These are phyloP conservation scores for Aspergillus fijiensis DNA, from an alignment of 2,329 filamentous ascomycete genomes.

Conservation along the genomic window DNA sequence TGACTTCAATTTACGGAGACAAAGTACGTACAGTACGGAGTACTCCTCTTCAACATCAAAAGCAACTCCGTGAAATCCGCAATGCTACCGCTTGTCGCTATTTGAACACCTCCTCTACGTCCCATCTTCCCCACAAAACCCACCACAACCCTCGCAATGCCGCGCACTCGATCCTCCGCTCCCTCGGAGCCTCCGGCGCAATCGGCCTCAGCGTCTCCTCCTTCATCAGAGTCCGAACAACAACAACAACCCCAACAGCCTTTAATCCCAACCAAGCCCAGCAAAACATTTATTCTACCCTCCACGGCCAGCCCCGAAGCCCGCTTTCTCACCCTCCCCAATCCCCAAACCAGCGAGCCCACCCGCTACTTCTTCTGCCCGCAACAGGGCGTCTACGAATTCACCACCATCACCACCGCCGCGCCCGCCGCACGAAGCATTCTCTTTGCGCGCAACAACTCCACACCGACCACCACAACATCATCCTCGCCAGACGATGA, in stretches of 20 bases:
- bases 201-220: conserved; percentile 5
- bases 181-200: conserved; percentile 10
- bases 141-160: background rate
- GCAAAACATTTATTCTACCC: conserved; percentile 59
- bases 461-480: background rate
- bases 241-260: conserved; percentile 19
- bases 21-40: too few relatives aligned
- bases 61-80: background rate
- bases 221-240: conserved; percentile 16
- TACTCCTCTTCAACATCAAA: too few relatives aligned
- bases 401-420: conserved; percentile 56
- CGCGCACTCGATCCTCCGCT: conserved; percentile 27
- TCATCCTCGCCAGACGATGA: conserved; percentile 43
- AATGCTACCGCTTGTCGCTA: background rate
- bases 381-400: conserved; percentile 59
- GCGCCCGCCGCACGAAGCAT: conserved; percentile 55
- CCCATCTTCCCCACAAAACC: background rate
- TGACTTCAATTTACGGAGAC: too few relatives aligned
- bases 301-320: conserved; percentile 52
- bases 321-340: conserved; percentile 56
- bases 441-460: conserved; percentile 46
- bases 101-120: background rate
- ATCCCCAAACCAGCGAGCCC: conserved; percentile 51
- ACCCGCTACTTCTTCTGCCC: conserved; percentile 61
- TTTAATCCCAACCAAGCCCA: conserved; percentile 29